Evolutionary conservation across 2,329 filamentous ascomycete species (phyloP).

Genomic region (Cephalotrichum gorgonifer): DNA sequence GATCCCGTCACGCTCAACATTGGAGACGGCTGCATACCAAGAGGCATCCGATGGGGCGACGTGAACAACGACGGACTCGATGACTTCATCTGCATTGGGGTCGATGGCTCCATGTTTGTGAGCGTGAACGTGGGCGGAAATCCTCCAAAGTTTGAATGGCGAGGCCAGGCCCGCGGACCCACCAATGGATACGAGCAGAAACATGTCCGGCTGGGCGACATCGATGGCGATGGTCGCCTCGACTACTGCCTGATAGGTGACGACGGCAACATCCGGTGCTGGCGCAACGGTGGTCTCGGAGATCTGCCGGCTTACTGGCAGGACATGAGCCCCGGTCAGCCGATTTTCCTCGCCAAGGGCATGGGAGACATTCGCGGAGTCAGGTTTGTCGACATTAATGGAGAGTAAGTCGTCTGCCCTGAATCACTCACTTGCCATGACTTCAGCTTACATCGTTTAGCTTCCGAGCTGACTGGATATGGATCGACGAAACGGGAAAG

Average conservation of each 20-base stretch:
- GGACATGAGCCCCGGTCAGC: constrained; percentile 11
- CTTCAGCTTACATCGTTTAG: too few relatives aligned
- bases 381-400: constrained; percentile 14
- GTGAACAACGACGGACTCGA: constrained; percentile 11
- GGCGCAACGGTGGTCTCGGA: constrained; percentile 18
- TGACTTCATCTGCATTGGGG: constrained; percentile 17
- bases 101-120: constrained; percentile 14
- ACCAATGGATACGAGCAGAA: too few relatives aligned
- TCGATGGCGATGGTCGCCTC: constrained; percentile 14
- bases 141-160: background rate
- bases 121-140: background rate
- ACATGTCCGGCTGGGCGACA: background rate
- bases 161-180: too few relatives aligned
- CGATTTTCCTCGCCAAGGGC: constrained; percentile 9
- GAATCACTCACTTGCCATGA: too few relatives aligned
- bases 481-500: too few relatives aligned
- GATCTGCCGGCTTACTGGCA: constrained; percentile 21
- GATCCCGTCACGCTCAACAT: constrained; percentile 6
- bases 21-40: background rate
- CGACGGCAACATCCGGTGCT: constrained; percentile 17
- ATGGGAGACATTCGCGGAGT: constrained; percentile 13
- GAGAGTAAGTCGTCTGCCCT: constrained; percentile 7
- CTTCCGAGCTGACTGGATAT: too few relatives aligned
- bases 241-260: constrained; percentile 19
- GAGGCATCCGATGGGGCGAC: background rate